phyloP scores from a whole-genome alignment of 1,139 yeast genomes.

The Geotrichum aggregatum region DNA sequence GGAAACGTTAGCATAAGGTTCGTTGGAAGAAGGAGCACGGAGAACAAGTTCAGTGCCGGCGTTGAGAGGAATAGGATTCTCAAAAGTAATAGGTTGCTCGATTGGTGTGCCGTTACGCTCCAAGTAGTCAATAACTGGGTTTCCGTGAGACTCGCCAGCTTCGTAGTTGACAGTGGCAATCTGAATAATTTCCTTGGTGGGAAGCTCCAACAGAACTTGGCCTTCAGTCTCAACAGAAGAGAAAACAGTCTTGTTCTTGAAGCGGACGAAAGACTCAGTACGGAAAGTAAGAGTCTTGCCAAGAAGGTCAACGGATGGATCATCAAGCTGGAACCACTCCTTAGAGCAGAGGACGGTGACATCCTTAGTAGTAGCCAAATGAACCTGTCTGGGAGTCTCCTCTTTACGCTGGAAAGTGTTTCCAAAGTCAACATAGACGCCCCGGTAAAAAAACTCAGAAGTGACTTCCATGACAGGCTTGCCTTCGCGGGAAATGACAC shows the following conservation, averaged over 20 bases:
- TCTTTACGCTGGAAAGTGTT: slow-evolving; percentile 86
- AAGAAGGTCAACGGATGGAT: slow-evolving; percentile 64
- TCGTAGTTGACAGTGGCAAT: slow-evolving; percentile 84
- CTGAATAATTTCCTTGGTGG: slow-evolving; percentile 86
- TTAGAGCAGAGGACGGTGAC: slow-evolving; percentile 90
- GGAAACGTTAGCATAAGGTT: slow-evolving; percentile 93
- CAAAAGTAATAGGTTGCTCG: slow-evolving; percentile 90
- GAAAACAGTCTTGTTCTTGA: slow-evolving; percentile 69
- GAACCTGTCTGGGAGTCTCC: slow-evolving; percentile 83
- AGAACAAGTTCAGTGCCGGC: slow-evolving; percentile 67
- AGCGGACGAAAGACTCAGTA: slow-evolving; percentile 77
- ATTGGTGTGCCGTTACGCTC: slow-evolving; percentile 87
- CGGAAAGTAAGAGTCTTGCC: slow-evolving; percentile 84
- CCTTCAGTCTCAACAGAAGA: slow-evolving; percentile 83
- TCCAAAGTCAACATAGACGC: slow-evolving; percentile 77
- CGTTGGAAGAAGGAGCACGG: slow-evolving; percentile 82
- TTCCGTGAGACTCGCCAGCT: slow-evolving; percentile 92
- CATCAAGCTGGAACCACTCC: slow-evolving; percentile 92
- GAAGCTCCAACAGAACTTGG: slow-evolving; percentile 79
- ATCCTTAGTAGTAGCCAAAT: slow-evolving; percentile 73
- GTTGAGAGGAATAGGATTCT: slow-evolving; percentile 83
- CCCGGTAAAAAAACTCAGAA: slow-evolving; percentile 95
- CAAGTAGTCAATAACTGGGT: slow-evolving; percentile 94
- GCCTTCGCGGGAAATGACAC: slow-evolving; percentile 74
- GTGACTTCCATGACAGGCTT: slow-evolving; percentile 88